Base-by-base conservation (phyloP, 192 early-diverging fungal genomes). In the Geranomyces michiganensis region DNA sequence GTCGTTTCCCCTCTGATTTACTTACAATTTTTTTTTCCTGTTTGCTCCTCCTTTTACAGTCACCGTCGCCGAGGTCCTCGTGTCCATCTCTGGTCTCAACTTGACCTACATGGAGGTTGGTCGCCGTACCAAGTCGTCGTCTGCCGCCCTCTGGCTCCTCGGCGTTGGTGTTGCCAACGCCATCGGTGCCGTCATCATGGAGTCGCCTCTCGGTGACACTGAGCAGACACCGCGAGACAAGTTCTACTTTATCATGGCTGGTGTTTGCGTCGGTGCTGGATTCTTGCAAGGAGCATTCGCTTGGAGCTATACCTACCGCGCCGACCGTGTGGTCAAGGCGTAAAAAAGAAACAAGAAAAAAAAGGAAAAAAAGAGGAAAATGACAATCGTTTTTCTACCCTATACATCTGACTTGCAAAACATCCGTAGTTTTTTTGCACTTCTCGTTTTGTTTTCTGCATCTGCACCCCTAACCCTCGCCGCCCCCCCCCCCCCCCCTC, bases 81-180 rank as follows among this genome's bases (percentile, higher is more conserved):
- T 88, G 65, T 85, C 84, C 30, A 84, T 85, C 68, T 79, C 78
- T 26, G 89, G 87, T 64, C 78, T 88, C 66, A 85, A 90, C 76
- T 86, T 90, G 67, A 79, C 79, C 30, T 90, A 90, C 79, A 81
- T 76, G 30, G 81, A 90, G 67, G 81, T 88, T 56, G 89, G 89
- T 73, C 83, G 80, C 62, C 78, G 81, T 45, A 87, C 80, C 65
- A 85, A 86, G 63, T 80, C 87, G 24, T 77, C 78, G 22, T 83
- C 79, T 21, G 71, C 79, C 5, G 81, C 85, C 32, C 68, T 90
- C 62, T 90, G 87, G 87, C 63, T 90, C 63, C 56, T 88, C 36
- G 70, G 70, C 21, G 70, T 73, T 33, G 76, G 76, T 19, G 62
- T 87, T 32, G 87, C 85, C 27, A 76, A 72, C 67, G 63, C 86